Evolutionary conservation across 305 asterid species (phyloP).

Genomic region (Fraxinus paxiana): DNA sequence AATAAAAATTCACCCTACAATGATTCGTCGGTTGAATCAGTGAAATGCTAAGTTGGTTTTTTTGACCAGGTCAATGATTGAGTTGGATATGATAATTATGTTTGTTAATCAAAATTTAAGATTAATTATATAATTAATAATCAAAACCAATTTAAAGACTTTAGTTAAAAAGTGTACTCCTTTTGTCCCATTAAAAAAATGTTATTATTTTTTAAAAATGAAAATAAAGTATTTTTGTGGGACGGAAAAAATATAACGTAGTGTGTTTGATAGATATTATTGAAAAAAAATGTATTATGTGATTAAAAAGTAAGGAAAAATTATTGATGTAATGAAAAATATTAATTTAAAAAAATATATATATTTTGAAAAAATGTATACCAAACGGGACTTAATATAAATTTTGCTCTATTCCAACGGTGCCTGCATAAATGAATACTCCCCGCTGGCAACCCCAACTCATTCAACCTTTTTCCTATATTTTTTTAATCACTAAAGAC

Average conservation of each 20-base stretch:
- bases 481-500: constrained; percentile 23
- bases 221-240: too few species aligned
- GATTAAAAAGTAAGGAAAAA: too few species aligned
- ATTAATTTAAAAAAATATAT: too few species aligned
- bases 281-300: too few species aligned
- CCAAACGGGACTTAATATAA: not conserved
- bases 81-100: not conserved
- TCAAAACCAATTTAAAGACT: too few species aligned
- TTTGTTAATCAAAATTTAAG: not conserved
- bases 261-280: too few species aligned
- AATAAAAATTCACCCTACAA: not conserved
- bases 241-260: not conserved
- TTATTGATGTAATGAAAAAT: too few species aligned
- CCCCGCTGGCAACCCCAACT: constrained; percentile 12
- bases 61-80: not conserved
- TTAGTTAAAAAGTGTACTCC: too few species aligned
- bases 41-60: not conserved
- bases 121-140: too few species aligned
- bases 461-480: constrained; percentile 4
- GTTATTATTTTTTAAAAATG: too few species aligned
- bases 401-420: not conserved
- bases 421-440: not conserved
- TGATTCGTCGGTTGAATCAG: not conserved
- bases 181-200: too few species aligned
- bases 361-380: too few species aligned